Conservation (phyloP, 2,329 filamentous ascomycete species). For the Graphilbum sp. region DNA sequence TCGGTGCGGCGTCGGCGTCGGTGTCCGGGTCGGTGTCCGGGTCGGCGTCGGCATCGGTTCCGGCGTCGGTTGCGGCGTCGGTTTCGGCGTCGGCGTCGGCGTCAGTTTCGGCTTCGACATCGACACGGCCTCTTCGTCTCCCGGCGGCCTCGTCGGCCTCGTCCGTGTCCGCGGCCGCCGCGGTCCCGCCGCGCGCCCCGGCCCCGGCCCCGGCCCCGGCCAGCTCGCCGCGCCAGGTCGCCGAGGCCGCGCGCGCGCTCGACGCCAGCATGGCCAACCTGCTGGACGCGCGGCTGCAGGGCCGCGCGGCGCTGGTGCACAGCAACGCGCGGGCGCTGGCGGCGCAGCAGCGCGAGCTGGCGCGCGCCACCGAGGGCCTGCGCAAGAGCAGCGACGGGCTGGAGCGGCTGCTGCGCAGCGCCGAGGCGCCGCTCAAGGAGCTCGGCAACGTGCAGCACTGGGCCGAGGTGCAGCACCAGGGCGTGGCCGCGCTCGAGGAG, state of each 20-base stretch:
- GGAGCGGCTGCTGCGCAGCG: slow-evolving; percentile 44
- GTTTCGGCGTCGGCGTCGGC: too few relatives aligned
- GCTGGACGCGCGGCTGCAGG: slow-evolving; percentile 50
- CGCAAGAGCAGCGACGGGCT: slow-evolving; percentile 49
- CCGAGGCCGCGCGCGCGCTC: slow-evolving; percentile 41
- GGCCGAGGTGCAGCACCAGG: slow-evolving; percentile 64
- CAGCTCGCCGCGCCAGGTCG: slow-evolving; percentile 32
- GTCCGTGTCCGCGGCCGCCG: slow-evolving; percentile 1
- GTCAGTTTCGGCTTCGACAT: too few relatives aligned
- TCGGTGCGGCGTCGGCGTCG: too few relatives aligned
- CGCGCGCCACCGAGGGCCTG: slow-evolving; percentile 41
- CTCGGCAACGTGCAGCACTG: slow-evolving; percentile 73
- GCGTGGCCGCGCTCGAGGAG: slow-evolving; percentile 49
- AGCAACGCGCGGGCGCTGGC: slow-evolving; percentile 47
- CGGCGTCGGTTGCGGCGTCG: neutral
- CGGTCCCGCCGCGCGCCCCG: too few relatives aligned
- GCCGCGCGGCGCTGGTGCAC: slow-evolving; percentile 54
- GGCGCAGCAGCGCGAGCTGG: slow-evolving; percentile 50
- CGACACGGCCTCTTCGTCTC: too few relatives aligned
- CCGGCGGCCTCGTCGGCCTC: slow-evolving; percentile 3
- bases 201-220: too few relatives aligned
- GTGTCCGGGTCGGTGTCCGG: too few relatives aligned
- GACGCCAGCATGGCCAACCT: slow-evolving; percentile 51
- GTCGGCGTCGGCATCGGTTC: too few relatives aligned
- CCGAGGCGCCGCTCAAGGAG: slow-evolving; percentile 54